These are phyloP conservation scores for Infundibulicybe gibba DNA, from an alignment of 768 basidiomycete genomes.

Conservation along the genomic window DNA sequence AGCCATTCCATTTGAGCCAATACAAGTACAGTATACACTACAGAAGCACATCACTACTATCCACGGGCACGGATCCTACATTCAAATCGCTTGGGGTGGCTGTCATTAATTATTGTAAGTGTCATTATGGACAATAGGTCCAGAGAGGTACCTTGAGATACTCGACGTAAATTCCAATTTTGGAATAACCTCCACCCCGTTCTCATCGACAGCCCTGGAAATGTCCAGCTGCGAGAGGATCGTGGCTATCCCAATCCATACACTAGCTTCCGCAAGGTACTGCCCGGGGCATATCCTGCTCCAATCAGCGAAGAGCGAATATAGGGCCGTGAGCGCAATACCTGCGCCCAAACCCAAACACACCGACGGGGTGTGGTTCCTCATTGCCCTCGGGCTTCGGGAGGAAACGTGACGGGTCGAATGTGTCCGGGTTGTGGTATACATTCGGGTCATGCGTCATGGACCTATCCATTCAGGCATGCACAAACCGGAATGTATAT, in stretches of 20 bases:
- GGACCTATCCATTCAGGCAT: constrained; percentile 2
- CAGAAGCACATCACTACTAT: too few relatives aligned
- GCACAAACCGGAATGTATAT: background rate
- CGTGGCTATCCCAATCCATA: constrained; percentile 29
- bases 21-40: too few relatives aligned
- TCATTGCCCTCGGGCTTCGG: constrained; percentile 4
- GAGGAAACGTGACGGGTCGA: constrained; percentile 10
- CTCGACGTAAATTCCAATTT: constrained; percentile 25
- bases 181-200: constrained; percentile 8
- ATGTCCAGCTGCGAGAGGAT: constrained; percentile 28
- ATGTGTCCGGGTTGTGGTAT: constrained; percentile 7
- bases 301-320: background rate
- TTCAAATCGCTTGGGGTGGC: too few relatives aligned
- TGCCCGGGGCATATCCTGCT: constrained; percentile 19
- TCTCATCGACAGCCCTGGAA: constrained; percentile 21
- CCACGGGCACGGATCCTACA: too few relatives aligned
- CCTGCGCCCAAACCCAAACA: constrained; percentile 12
- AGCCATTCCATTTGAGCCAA: too few relatives aligned
- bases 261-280: constrained; percentile 28
- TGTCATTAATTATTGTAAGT: too few relatives aligned
- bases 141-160: constrained; percentile 23
- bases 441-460: constrained; percentile 7
- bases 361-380: constrained; percentile 3
- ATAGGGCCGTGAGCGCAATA: background rate
- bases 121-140: too few relatives aligned